Evolutionary conservation across 2,329 filamentous ascomycete species (phyloP), one percentile per base, ranked within the genome.

Genomic region (Cadophora sp.): DNA sequence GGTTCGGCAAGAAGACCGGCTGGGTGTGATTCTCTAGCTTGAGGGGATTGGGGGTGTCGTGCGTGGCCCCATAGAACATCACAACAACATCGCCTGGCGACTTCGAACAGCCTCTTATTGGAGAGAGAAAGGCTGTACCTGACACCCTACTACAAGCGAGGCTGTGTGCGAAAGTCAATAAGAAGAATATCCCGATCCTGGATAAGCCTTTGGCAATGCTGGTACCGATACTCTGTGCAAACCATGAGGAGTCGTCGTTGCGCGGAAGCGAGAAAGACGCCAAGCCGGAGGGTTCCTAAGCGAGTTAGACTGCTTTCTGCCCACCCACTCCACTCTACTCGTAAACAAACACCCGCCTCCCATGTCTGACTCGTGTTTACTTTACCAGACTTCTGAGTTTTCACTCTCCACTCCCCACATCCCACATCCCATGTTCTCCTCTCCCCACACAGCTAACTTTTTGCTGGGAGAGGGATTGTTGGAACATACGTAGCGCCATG

Each of bases 361-460:
- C 4, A 24, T n/a, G 36, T 30, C 41, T 48, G 24, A 48, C 45
- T 61, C 59, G 58, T 33, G 24, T 59, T 24, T 39, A 11, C 36
- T 33, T 9, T 9, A 33, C 30, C 30, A 33, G 30, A 18, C 56
- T n/a, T 22, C 27, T 4, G 58, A 59, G 16, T 59, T 45, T 59
- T 47, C 22, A 43, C 36, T 30, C 39, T 47, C 59, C 50, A 53
- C 27, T 53, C 27, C 50, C 50, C 48, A 51, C 45, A 48, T 51
- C 48, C 48, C 48, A 27, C 48, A 51, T 51, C 48, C 22, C 48
- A 51, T n/a, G n/a, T n/a, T n/a, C n/a, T 51, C 22, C 30, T 27
- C 48, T 16, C 48, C 48, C 48, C 48, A 24, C 48, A 14, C 8
- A 39, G 22, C 48, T 18, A 51, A 51, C 48, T 53, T 16, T 53